Evolutionary conservation across 768 basidiomycete species (phyloP).

Genomic region (Amanita rimosa): DNA sequence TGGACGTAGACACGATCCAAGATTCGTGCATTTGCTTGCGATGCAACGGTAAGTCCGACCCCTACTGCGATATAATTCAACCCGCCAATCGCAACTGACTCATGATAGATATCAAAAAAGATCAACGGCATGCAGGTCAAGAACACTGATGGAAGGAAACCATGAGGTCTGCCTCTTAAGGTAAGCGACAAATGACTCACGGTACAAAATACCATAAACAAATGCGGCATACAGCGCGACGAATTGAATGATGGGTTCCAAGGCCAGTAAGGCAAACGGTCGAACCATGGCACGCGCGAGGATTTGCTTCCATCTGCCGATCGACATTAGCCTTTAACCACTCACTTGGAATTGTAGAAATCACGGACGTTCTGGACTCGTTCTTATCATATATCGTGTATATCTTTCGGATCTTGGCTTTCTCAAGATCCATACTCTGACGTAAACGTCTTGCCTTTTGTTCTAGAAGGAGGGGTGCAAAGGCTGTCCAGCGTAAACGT

Average conservation of each 20-base stretch:
- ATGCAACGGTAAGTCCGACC: slow-evolving; percentile 40
- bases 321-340: background rate
- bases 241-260: slow-evolving; percentile 61
- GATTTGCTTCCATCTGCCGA: slow-evolving; percentile 37
- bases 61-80: slow-evolving; percentile 67
- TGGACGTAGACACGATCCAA: slow-evolving; percentile 46
- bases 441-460: slow-evolving; percentile 38
- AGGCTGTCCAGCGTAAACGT: slow-evolving; percentile 28
- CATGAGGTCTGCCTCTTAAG: background rate
- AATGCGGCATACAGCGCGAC: slow-evolving; percentile 61
- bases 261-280: slow-evolving; percentile 51
- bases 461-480: slow-evolving; percentile 31
- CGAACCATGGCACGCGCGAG: slow-evolving; percentile 43
- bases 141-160: slow-evolving; percentile 33
- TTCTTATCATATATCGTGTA: slow-evolving; percentile 35
- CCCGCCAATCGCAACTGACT: slow-evolving; percentile 47
- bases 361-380: slow-evolving; percentile 31
- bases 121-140: slow-evolving; percentile 54
- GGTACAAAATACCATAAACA: slow-evolving; percentile 50
- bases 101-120: slow-evolving; percentile 41
- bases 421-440: slow-evolving; percentile 36
- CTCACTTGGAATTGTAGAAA: background rate
- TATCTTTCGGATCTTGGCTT: slow-evolving; percentile 23
- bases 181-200: slow-evolving; percentile 21
- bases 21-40: slow-evolving; percentile 41